Evolutionary conservation across 208 protist species (phyloP).

Genomic region (Paratrypanosoma confusum): DNA sequence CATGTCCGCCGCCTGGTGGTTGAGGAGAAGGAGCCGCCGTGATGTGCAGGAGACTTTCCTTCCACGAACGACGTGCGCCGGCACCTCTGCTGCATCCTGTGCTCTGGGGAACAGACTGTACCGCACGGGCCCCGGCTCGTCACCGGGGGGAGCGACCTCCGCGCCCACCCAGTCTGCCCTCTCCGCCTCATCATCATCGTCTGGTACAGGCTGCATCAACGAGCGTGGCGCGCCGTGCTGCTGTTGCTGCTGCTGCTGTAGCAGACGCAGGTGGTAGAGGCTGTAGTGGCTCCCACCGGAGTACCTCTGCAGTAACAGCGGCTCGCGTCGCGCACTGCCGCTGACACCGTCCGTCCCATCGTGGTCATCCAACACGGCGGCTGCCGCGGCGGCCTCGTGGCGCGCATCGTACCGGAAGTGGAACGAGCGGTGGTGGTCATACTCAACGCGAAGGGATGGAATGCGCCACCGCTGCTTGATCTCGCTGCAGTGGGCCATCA

Average conservation of each 20-base stretch:
- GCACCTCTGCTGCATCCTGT: conserved; percentile 3
- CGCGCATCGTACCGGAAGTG: conserved; percentile 43
- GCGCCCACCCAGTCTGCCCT: too few relatives aligned
- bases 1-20: conserved; percentile 35
- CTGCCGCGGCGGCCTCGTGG: conserved; percentile 50
- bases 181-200: conserved; percentile 1
- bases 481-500: conserved; percentile 31
- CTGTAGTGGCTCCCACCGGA: conserved; percentile 55
- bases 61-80: conserved; percentile 8
- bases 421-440: conserved; percentile 42
- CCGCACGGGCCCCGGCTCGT: background rate
- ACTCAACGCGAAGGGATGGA: conserved; percentile 43
- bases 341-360: too few relatives aligned
- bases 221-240: conserved; percentile 9
- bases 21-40: conserved; percentile 52
- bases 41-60: conserved; percentile 59
- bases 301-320: conserved; percentile 59
- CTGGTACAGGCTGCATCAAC: background rate
- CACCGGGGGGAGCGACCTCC: too few relatives aligned
- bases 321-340: too few relatives aligned
- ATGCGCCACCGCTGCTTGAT: conserved; percentile 27
- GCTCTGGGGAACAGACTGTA: conserved; percentile 1
- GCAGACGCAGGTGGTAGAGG: conserved; percentile 25
- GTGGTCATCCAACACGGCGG: too few relatives aligned
- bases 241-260: conserved; percentile 15